A percentile compares a stretch with the other conserved stretches of the same genome.
These are phyloP conservation scores for Dictyostelium firmibasis DNA, from an alignment of 78 protist genomes.

Conservation along the genomic window DNA sequence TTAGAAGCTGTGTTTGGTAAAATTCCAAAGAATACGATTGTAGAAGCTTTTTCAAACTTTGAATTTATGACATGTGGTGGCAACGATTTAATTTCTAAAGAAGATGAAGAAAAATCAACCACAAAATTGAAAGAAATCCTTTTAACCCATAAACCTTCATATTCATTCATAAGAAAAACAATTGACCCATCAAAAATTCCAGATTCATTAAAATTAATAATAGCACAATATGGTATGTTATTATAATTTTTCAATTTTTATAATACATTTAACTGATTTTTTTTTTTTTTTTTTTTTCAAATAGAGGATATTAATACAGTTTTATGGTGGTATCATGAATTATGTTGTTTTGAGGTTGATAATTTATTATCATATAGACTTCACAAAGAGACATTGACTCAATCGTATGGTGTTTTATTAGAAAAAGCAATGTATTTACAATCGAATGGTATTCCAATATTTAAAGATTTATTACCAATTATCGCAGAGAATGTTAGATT, in stretches of 20 bases:
- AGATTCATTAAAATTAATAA: conserved; percentile 8
- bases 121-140: background rate
- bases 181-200: background rate
- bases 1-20: background rate
- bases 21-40: background rate
- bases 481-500: background rate
- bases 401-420: conserved; percentile 36
- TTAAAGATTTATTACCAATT: conserved; percentile 36
- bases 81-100: background rate
- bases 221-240: conserved; percentile 27
- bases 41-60: conserved; percentile 19
- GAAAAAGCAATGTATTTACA: conserved; percentile 67
- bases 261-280: too few relatives aligned
- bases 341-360: conserved; percentile 48
- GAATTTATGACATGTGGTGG: background rate
- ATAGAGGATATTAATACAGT: conserved; percentile 18
- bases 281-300: too few relatives aligned
- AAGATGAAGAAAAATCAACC: background rate
- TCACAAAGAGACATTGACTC: background rate
- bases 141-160: conserved; percentile 30
- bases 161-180: conserved; percentile 26
- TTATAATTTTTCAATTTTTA: too few relatives aligned
- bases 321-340: conserved; percentile 67
- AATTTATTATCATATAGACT: background rate
- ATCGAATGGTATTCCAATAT: conserved; percentile 40